Base-by-base conservation (phyloP, 306 rosid genomes). In the Glycine tomentella region DNA sequence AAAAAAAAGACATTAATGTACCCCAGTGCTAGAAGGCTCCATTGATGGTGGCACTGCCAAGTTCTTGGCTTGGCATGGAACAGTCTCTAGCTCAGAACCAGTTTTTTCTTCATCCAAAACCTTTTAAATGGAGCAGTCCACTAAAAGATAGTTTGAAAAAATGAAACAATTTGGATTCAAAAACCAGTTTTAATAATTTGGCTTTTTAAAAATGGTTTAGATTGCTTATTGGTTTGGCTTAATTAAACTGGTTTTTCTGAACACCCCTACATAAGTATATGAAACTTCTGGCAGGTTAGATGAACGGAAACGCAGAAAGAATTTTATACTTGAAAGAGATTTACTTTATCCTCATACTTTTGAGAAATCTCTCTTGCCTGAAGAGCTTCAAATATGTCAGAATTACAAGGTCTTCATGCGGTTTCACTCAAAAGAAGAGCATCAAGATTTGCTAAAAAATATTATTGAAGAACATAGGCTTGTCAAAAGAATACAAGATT, bases 231-330 rank as follows among this genome's bases (percentile, higher is more conserved):
- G 68, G 45, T 63, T 62, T 63, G 45, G 9, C 13, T 63, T 63
- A 38, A 33, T 15, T 63, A 13, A 63, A 63, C 45, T 63, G 16
- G 44, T 31, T 5, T 61, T 61, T 61, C 15, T 10, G 16, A 20
- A 25, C 65, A 59, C 14, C 36, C 38, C 56, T 80, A 36, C 55
- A 56, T 15, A 58, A 58, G 56, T 65, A 38, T 20, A 55, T 63
- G 75, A 55, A 66, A 84, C 81, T 78, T 82, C 16, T 92, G 80
- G 72, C 93, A 94, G 97, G 90, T 92, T 94, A 86, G 92, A 94
- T 83, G 98, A 90, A 83, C 86, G 98, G 78, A 92, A 92, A 82
- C 88, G 88, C 62, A 91, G 98, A 75, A 92, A 91, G 88, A 78
- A 84, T 25, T 92, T 92, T 72, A 69, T 94, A 78, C 87, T 92